Conservation (phyloP, 2,329 filamentous ascomycete species). For the Trichoderma hamatum region DNA sequence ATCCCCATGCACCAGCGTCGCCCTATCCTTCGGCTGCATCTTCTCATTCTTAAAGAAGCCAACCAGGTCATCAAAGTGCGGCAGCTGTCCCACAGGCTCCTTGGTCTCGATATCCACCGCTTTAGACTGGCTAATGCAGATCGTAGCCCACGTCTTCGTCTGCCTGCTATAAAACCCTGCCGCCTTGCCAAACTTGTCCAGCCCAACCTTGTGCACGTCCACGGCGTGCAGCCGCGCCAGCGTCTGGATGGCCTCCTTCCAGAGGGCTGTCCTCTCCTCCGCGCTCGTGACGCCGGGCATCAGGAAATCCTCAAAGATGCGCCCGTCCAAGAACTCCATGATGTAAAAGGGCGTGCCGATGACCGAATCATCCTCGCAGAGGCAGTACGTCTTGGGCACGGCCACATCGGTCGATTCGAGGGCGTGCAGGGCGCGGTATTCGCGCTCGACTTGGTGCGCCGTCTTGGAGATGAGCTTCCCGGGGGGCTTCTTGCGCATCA, state of each 20-base stretch:
- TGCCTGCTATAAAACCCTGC: slow-evolving; percentile 84
- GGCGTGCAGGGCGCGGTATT: slow-evolving; percentile 88
- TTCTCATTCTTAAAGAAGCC: slow-evolving; percentile 71
- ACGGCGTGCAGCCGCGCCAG: slow-evolving; percentile 85
- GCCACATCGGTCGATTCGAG: slow-evolving; percentile 79
- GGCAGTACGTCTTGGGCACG: slow-evolving; percentile 78
- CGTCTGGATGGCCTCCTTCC: slow-evolving; percentile 80
- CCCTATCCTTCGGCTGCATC: slow-evolving; percentile 75
- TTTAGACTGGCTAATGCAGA: slow-evolving; percentile 76
- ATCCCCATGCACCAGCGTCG: slow-evolving; percentile 86
- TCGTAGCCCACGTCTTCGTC: slow-evolving; percentile 77
- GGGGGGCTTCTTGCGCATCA: slow-evolving; percentile 98
- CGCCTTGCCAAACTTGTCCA: slow-evolving; percentile 73
- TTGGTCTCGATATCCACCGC: slow-evolving; percentile 77
- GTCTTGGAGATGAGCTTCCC: slow-evolving; percentile 90
- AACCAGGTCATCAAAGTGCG: slow-evolving; percentile 80
- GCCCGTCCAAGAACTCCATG: slow-evolving; percentile 92
- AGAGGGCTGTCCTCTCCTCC: slow-evolving; percentile 75
- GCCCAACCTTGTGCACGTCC: slow-evolving; percentile 64
- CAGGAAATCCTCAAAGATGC: slow-evolving; percentile 87
- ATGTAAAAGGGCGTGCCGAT: slow-evolving; percentile 95
- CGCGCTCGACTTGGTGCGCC: slow-evolving; percentile 94
- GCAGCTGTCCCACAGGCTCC: slow-evolving; percentile 76
- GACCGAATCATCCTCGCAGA: slow-evolving; percentile 80
- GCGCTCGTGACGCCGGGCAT: slow-evolving; percentile 69